Evolutionary conservation across 371 early-diverging fungal species (phyloP).

Genomic region (Apophysomyces ossiformis): DNA sequence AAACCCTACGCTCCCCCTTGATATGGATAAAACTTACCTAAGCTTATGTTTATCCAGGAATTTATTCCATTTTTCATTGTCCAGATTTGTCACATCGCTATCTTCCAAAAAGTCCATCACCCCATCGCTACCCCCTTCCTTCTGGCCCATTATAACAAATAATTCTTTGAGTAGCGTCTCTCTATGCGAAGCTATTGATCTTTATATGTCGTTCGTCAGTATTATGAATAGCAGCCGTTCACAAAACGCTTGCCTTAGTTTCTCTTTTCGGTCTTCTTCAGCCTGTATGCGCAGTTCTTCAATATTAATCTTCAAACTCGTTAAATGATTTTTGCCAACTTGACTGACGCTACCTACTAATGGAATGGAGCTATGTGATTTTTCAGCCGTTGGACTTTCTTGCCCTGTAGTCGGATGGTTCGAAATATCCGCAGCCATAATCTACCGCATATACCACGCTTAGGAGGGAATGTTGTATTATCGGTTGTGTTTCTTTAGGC

Average conservation of each 20-base stretch:
- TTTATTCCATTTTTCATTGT: constrained; percentile 24
- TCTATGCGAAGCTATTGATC: constrained; percentile 26
- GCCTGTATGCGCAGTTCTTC: constrained; percentile 33
- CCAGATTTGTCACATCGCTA: constrained; percentile 16
- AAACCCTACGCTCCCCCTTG: not conserved
- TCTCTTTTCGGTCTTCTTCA: constrained; percentile 27
- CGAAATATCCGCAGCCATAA: constrained; percentile 33
- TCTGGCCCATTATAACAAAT: constrained; percentile 31
- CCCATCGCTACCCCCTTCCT: constrained; percentile 24
- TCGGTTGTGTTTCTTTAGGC: not conserved
- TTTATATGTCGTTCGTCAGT: constrained; percentile 4
- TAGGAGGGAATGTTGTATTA: not conserved
- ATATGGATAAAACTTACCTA: constrained; percentile 20
- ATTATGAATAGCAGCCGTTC: not conserved
- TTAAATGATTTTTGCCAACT: not conserved
- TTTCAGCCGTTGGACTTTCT: constrained; percentile 23
- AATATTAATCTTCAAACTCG: constrained; percentile 23
- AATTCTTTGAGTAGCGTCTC: constrained; percentile 34
- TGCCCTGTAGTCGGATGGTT: constrained; percentile 21
- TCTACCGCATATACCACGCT: constrained; percentile 18
- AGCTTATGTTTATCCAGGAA: constrained; percentile 41
- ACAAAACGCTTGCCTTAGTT: constrained; percentile 28
- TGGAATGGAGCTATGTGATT: constrained; percentile 15
- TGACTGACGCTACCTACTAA: constrained; percentile 16
- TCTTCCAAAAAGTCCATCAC: constrained; percentile 30